Evolutionary conservation across 2,329 filamentous ascomycete species (phyloP).

Genomic region (Fusarium hainanense): DNA sequence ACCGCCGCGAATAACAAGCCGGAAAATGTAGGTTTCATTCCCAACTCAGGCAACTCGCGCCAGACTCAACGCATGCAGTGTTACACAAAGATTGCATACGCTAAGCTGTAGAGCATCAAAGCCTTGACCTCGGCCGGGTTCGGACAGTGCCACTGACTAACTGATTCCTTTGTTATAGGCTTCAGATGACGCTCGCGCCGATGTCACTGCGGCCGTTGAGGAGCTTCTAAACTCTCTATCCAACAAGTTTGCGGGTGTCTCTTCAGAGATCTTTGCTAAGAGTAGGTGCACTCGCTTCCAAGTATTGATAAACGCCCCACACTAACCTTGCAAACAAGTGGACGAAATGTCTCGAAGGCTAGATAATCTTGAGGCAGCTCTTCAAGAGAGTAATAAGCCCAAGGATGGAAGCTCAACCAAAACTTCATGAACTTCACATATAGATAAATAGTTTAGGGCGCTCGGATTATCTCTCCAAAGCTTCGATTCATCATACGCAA

Average conservation of each 20-base stretch:
- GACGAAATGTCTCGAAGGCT: conserved; percentile 91
- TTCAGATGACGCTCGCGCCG: conserved; percentile 64
- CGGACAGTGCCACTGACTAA: conserved; percentile 32
- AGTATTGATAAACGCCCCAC: background rate
- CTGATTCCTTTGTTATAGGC: conserved; percentile 43
- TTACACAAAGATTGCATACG: conserved; percentile 5
- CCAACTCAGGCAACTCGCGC: background rate
- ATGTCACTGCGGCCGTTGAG: conserved; percentile 83
- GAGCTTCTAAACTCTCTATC: conserved; percentile 86
- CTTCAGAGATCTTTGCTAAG: conserved; percentile 88
- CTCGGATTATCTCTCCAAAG: conserved; percentile 30
- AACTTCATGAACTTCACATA: conserved; percentile 30
- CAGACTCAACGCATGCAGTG: background rate
- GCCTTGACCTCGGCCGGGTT: background rate
- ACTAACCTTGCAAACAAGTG: conserved; percentile 67
- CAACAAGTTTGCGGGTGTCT: conserved; percentile 86
- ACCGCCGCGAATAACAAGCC: conserved; percentile 47
- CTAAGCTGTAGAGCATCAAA: conserved; percentile 8
- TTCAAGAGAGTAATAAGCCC: conserved; percentile 66
- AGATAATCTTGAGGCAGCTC: conserved; percentile 82
- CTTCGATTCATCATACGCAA: conserved; percentile 19
- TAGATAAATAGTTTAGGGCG: conserved; percentile 13
- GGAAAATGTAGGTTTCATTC: conserved; percentile 49
- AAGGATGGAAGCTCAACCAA: conserved; percentile 55
- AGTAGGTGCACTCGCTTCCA: conserved; percentile 67